These are phyloP conservation scores for Metschnikowia lachancei DNA, from an alignment of 805 yeast genomes.

Conservation along the genomic window DNA sequence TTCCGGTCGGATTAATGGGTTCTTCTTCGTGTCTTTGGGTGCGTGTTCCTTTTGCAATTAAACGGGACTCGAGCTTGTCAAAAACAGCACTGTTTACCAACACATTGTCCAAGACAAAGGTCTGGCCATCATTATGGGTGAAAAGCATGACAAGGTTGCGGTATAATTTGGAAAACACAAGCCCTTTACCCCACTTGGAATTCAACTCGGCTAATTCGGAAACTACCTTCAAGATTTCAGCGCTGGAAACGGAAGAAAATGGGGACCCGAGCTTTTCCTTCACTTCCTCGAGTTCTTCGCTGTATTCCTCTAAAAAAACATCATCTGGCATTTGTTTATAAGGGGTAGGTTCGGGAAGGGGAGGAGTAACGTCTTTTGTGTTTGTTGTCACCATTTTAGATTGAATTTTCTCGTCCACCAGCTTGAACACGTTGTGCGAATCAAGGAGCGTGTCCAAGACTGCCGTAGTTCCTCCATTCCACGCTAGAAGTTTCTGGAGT, in stretches of 20 bases:
- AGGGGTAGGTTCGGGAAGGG: neutral
- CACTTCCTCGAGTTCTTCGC: slow-evolving; percentile 29
- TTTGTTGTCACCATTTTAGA: neutral
- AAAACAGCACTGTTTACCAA: slow-evolving; percentile 30
- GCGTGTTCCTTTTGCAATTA: neutral
- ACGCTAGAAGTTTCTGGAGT: slow-evolving; percentile 11
- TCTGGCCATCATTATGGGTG: slow-evolving; percentile 30
- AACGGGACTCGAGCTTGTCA: slow-evolving; percentile 20
- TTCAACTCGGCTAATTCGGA: slow-evolving; percentile 11
- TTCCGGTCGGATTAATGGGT: no score
- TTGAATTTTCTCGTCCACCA: slow-evolving; percentile 17
- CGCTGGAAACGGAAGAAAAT: slow-evolving; percentile 18
- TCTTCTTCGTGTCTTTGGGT: neutral
- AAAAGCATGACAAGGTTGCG: slow-evolving; percentile 33
- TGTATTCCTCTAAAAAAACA: slow-evolving; percentile 33
- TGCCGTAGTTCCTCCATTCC: slow-evolving; percentile 58
- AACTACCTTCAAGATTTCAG: slow-evolving; percentile 19
- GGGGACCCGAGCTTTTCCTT: slow-evolving; percentile 19
- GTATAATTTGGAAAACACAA: slow-evolving; percentile 27
- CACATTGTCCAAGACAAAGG: slow-evolving; percentile 38
- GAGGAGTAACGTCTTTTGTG: no score
- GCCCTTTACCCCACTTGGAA: slow-evolving; percentile 16
- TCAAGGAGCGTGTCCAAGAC: slow-evolving; percentile 56
- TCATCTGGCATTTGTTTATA: slow-evolving; percentile 36
- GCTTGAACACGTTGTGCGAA: slow-evolving; percentile 35